Percentiles rank a stretch among this genome's conserved stretches.
Evolutionary conservation across 371 early-diverging fungal species (phyloP).

Genomic region (Apophysomyces elegans): DNA sequence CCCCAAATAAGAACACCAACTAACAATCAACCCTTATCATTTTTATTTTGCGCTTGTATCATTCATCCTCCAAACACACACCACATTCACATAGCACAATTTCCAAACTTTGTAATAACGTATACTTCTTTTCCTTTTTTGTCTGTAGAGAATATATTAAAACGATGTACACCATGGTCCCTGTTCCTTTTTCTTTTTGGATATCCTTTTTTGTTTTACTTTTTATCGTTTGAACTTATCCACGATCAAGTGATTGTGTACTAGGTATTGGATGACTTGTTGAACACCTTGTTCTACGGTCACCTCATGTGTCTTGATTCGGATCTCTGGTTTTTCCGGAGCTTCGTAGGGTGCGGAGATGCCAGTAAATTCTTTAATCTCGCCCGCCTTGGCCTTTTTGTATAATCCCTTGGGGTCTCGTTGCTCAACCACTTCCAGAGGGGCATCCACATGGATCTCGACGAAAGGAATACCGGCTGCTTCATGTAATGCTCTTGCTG

Average conservation of each 20-base stretch:
- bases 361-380: constrained; percentile 94
- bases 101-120: not conserved
- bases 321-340: constrained; percentile 83
- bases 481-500: constrained; percentile 80
- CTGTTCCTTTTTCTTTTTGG: not conserved
- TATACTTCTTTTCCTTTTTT: not conserved
- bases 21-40: not conserved
- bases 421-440: constrained; percentile 85
- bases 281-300: constrained; percentile 75
- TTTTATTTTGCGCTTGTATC: not conserved
- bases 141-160: constrained; percentile 5
- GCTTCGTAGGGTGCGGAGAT: constrained; percentile 93
- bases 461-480: constrained; percentile 78
- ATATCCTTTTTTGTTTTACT: not conserved
- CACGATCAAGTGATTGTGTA: constrained; percentile 32
- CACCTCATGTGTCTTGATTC: constrained; percentile 76
- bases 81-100: not conserved
- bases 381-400: constrained; percentile 92
- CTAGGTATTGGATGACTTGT: constrained; percentile 43
- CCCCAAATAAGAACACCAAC: not conserved
- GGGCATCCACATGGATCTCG: constrained; percentile 88
- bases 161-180: not conserved
- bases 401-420: constrained; percentile 96
- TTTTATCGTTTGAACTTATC: constrained; percentile 7
- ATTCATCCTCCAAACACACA: not conserved